Evolutionary conservation across 257 asterid species (phyloP), one percentile per base, ranked within the genome.

Genomic region (Solanum ahanhuiri): DNA sequence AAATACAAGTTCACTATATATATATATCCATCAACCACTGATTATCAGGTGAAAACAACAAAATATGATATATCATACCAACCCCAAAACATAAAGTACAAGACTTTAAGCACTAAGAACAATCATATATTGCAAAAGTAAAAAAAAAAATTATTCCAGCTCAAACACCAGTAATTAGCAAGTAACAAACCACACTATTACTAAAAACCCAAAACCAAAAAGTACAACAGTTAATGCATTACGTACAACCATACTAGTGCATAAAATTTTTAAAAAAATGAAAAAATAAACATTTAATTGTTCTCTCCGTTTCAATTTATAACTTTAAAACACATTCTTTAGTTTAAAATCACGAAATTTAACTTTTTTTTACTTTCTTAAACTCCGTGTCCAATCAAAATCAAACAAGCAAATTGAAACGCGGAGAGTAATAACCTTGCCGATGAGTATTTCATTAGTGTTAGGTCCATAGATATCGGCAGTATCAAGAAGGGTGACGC

Each of bases 401-500:
- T 0, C 1, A 9, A 0, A 58, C 2, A 58, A 9, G 9, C 0
- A 58, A 58, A 58, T 22, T 9, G 0, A 58, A 58, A 22, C 1
- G 71, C 54, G 1, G 70, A 63, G 20, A 12, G 14, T 18, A 54
- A 30, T 63, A 41, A 87, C 93, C 89, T 92, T 92, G 70, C 88
- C 91, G 5, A 90, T 58, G 28, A 91, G 94, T 7, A 88, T 71
- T 70, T 91, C 94, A 11, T 91, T 91, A 9, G 92, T 90, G 67
- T 85, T 58, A 2, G 94, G 91, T 1, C 93, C 94, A 63, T 91
- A 90, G 0, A 87, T 0, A 3, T 91, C 94, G 14, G 93, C 81
- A 15, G 94, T 90, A 77, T 91, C 93, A 22, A 90, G 91, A 41
- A 63, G 41, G 20, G 92, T 91, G 64, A 90, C 63, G 11, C 93